Conservation (phyloP, 768 basidiomycete genomes). For the Calocybe indica region DNA sequence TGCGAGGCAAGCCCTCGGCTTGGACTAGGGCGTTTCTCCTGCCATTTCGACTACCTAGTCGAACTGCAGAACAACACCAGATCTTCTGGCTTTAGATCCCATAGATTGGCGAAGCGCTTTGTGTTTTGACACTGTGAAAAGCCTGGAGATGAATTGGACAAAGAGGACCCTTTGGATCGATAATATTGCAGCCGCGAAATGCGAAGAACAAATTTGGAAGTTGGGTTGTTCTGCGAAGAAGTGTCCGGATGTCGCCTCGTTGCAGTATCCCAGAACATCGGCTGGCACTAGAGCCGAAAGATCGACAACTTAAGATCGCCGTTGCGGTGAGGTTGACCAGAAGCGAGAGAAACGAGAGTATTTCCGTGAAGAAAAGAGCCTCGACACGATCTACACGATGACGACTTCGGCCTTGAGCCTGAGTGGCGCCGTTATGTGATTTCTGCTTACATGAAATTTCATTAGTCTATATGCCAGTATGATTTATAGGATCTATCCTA, state of each 20-base stretch:
- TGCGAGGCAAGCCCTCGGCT: conserved; percentile 21
- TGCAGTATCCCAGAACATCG: conserved; percentile 16
- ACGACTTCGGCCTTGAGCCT: conserved; percentile 6
- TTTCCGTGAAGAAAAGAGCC: conserved; percentile 11
- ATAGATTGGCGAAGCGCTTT: conserved; percentile 29
- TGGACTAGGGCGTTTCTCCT: conserved; percentile 9
- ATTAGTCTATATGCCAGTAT: conserved; percentile 7
- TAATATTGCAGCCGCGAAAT: no score
- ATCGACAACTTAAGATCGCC: conserved; percentile 17
- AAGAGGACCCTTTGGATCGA: conserved; percentile 22
- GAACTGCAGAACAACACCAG: conserved; percentile 16
- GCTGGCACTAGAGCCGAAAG: conserved; percentile 11
- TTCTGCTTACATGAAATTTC: neutral
- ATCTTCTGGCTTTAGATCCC: conserved; percentile 22
- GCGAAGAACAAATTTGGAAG: no score
- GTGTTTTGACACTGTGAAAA: conserved; percentile 18
- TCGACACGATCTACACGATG: conserved; percentile 5
- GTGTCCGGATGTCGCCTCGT: conserved; percentile 12
- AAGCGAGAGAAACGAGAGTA: conserved; percentile 8
- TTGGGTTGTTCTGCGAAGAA: conserved; percentile 5
- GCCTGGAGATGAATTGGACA: conserved; percentile 12
- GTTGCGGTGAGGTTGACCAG: conserved; percentile 1
- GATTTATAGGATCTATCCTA: conserved; percentile 4
- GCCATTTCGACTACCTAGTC: conserved; percentile 11
- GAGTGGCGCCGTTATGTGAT: conserved; percentile 1